Evolutionary conservation across 139 green algal genomes (phyloP), one percentile per base, ranked within the genome.

Genomic region (Astrephomene gubernaculifera): DNA sequence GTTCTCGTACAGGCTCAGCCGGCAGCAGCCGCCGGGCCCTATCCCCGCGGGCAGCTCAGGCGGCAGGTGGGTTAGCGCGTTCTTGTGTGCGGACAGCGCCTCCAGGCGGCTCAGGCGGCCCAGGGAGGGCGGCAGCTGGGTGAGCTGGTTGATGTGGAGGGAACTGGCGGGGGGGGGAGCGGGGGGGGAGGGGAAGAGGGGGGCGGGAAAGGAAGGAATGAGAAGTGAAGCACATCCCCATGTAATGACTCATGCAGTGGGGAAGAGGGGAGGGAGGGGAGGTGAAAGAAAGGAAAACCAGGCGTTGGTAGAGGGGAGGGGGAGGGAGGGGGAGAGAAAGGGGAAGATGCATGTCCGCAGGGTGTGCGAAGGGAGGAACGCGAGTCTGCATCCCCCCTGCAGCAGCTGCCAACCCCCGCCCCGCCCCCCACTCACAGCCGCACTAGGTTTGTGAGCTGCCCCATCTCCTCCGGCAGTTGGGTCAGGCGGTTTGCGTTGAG

Each of bases 71-170:
- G 21, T 6, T 29, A 72, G 60, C 29, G 29, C 19, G 60, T 73
- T 71, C 53, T 85, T 85, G 79, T 85, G 64, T 33, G 88, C 49
- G 24, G 61, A 88, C 60, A 90, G 68, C 10, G 82, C 44, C 35
- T 41, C 39, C 10, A 92, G 68, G 3, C 74, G 41, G 31, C 45
- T 86, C 25, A 91, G 75, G 21, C 35, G 68, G 57, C 87, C 86
- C n/a, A 92, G n/a, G 24, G 86, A 67, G n/a, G 68, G 36, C 19
- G 89, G 89, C 19, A 92, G 60, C 17, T 5, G 19, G 17, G 27
- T 71, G 5, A 92, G 76, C 53, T 74, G 63, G 76, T 92, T 92
- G 70, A 88, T 88, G 83, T 88, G 83, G 36, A 88, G 72, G 21
- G 83, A 76, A 29, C 76, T 81, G 72, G 10, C 43, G 43, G 29